Conservation (phyloP, 768 basidiomycete genomes). For the Trametes meyenii region DNA sequence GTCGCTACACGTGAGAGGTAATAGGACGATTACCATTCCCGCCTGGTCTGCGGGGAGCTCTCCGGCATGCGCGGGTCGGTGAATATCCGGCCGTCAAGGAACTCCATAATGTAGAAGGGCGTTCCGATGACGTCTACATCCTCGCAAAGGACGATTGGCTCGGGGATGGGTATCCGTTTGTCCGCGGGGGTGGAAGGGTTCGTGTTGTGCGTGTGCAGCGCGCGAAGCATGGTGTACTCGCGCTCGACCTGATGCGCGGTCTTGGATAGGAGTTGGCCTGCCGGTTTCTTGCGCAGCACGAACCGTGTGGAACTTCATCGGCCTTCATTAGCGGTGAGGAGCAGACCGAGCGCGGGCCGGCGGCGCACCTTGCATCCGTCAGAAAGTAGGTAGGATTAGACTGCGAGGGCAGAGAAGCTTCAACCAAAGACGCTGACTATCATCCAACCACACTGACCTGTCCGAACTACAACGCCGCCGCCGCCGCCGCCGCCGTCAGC, state of each 20-base stretch:
- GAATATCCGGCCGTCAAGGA: slow-evolving; percentile 91
- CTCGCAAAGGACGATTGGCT: slow-evolving; percentile 81
- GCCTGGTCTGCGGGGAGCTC: slow-evolving; percentile 59
- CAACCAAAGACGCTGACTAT: neutral
- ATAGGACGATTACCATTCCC: slow-evolving; percentile 58
- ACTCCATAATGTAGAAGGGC: slow-evolving; percentile 97
- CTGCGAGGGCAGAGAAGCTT: slow-evolving; percentile 39
- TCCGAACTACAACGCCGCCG: slow-evolving; percentile 62
- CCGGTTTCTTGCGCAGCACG: slow-evolving; percentile 93
- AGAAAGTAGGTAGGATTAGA: slow-evolving; percentile 98
- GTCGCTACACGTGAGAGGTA: neutral
- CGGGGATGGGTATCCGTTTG: slow-evolving; percentile 78
- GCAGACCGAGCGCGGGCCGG: no score
- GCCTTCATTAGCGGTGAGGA: no score
- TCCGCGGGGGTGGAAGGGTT: slow-evolving; percentile 50
- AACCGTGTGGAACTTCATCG: slow-evolving; percentile 46
- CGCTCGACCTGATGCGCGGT: slow-evolving; percentile 97
- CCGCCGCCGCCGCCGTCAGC: neutral
- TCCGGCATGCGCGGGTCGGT: slow-evolving; percentile 81
- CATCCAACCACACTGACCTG: slow-evolving; percentile 56
- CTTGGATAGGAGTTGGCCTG: slow-evolving; percentile 80
- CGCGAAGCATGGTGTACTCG: slow-evolving; percentile 80
- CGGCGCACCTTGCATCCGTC: slow-evolving; percentile 67
- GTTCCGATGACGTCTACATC: slow-evolving; percentile 80
- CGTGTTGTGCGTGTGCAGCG: slow-evolving; percentile 75